A percentile compares a stretch with the other conserved stretches of the same genome.
Evolutionary conservation across 1,284 basidiomycete species (phyloP).

Genomic region (Volvariella surrecta): DNA sequence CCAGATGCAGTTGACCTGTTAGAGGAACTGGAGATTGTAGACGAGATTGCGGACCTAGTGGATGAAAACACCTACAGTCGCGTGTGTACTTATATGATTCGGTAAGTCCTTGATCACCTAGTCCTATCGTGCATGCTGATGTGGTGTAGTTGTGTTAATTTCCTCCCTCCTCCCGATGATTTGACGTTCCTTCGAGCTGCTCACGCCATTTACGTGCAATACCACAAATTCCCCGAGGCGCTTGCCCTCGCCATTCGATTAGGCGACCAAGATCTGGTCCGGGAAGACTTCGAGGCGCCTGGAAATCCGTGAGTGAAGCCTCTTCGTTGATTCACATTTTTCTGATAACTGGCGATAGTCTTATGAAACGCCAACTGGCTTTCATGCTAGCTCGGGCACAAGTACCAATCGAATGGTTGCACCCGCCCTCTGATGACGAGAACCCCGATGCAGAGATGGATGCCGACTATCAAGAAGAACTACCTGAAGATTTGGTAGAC

Average conservation of each 20-base stretch:
- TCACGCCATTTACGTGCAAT: conserved; percentile 85
- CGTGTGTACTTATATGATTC: conserved; percentile 98
- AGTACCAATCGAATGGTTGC: conserved; percentile 88
- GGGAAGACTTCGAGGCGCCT: conserved; percentile 81
- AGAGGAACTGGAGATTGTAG: conserved; percentile 90
- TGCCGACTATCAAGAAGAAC: conserved; percentile 45
- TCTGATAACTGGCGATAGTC: conserved; percentile 28
- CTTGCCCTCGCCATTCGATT: conserved; percentile 84
- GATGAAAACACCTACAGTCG: conserved; percentile 87
- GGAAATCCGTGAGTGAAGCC: conserved; percentile 62
- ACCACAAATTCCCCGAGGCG: conserved; percentile 89
- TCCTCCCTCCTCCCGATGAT: conserved; percentile 93
- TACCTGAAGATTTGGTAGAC: conserved; percentile 79
- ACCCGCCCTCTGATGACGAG: conserved; percentile 38
- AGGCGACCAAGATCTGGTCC: conserved; percentile 75
- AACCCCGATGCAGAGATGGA: conserved; percentile 50
- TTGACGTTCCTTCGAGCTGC: conserved; percentile 85
- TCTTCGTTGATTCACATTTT: neutral
- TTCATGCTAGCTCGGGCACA: conserved; percentile 91
- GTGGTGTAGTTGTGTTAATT: conserved; percentile 69
- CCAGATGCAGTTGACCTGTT: conserved; percentile 97
- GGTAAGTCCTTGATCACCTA: conserved; percentile 38
- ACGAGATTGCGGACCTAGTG: conserved; percentile 68
- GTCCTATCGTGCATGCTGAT: neutral
- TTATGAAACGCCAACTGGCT: conserved; percentile 95